Conservation (phyloP, 2,329 filamentous ascomycete genomes). For the Neonectria sp. region DNA sequence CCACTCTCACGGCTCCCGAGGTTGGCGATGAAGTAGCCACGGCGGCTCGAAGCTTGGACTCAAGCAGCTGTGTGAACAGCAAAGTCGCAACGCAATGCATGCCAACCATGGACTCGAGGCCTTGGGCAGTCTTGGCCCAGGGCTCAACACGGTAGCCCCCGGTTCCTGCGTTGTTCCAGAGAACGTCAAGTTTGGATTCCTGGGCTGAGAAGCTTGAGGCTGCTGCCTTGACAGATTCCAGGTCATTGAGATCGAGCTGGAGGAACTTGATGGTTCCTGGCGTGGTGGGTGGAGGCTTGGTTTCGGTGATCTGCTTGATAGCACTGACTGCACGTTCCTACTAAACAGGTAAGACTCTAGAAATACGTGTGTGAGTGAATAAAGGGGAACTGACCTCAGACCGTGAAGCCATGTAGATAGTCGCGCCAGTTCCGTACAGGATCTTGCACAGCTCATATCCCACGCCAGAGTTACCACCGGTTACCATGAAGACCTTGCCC, state of each 20-base stretch:
- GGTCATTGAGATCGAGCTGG: slow-evolving; percentile 58
- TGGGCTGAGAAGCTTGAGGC: slow-evolving; percentile 54
- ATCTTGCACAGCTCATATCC: slow-evolving; percentile 67
- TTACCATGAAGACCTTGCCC: slow-evolving; percentile 62
- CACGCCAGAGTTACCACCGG: slow-evolving; percentile 57
- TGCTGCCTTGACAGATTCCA: slow-evolving; percentile 56
- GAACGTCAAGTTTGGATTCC: slow-evolving; percentile 59
- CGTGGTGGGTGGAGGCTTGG: slow-evolving; percentile 12
- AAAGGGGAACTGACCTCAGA: slow-evolving; percentile 37
- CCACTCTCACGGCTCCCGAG: slow-evolving; percentile 45
- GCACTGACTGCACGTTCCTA: slow-evolving; percentile 41
- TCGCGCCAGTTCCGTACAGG: slow-evolving; percentile 66
- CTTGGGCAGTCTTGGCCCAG: slow-evolving; percentile 44
- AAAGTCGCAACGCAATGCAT: slow-evolving; percentile 54
- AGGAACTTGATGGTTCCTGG: slow-evolving; percentile 51
- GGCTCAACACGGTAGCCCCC: slow-evolving; percentile 30
- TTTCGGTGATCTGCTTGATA: slow-evolving; percentile 49
- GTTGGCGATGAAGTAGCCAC: slow-evolving; percentile 19
- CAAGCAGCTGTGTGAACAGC: slow-evolving; percentile 53
- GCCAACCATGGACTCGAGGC: slow-evolving; percentile 52
- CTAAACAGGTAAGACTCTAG: neutral
- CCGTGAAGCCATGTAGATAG: slow-evolving; percentile 68
- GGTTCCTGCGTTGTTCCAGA: slow-evolving; percentile 57
- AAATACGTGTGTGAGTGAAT: neutral
- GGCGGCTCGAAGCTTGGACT: slow-evolving; percentile 52